These are phyloP conservation scores for Phyllosticta paracitricarpa DNA, from an alignment of 2,329 filamentous ascomycete genomes.

Conservation along the genomic window DNA sequence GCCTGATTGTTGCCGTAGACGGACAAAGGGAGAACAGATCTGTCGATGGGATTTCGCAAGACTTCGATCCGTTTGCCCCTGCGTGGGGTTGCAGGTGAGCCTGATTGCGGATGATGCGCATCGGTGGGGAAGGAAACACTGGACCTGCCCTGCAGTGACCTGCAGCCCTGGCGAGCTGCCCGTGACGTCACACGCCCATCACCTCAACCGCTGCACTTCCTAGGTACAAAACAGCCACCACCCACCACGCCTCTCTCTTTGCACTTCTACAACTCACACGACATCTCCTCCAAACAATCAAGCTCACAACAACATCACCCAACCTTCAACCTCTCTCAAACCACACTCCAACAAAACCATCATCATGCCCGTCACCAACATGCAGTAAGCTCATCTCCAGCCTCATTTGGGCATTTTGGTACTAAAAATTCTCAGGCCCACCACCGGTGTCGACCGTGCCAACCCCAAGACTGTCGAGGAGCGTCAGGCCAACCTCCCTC, in stretches of 20 bases:
- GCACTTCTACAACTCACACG: background rate
- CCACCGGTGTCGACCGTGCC: slow-evolving; percentile 77
- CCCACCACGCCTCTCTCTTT: background rate
- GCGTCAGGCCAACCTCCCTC: slow-evolving; percentile 61
- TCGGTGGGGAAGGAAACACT: background rate
- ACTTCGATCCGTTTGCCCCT: slow-evolving; percentile 6
- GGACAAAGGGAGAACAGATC: background rate
- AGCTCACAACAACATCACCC: background rate
- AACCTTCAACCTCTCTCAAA: background rate
- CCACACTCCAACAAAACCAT: background rate
- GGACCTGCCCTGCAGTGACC: background rate
- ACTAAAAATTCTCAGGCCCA: slow-evolving; percentile 35
- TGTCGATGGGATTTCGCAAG: slow-evolving; percentile 4
- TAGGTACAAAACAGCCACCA: background rate
- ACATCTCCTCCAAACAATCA: background rate
- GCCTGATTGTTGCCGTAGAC: background rate
- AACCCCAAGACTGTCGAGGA: slow-evolving; percentile 60
- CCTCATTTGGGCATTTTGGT: background rate
- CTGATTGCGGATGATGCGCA: slow-evolving; percentile 1
- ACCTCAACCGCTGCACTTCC: background rate
- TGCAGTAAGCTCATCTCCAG: background rate
- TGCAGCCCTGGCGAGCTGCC: background rate
- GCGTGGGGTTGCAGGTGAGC: background rate
- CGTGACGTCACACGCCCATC: slow-evolving; percentile 3
- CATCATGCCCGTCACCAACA: slow-evolving; percentile 5